phyloP scores from a whole-genome alignment of 2,329 filamentous ascomycete genomes.

The Botryosphaeria agaves region DNA sequence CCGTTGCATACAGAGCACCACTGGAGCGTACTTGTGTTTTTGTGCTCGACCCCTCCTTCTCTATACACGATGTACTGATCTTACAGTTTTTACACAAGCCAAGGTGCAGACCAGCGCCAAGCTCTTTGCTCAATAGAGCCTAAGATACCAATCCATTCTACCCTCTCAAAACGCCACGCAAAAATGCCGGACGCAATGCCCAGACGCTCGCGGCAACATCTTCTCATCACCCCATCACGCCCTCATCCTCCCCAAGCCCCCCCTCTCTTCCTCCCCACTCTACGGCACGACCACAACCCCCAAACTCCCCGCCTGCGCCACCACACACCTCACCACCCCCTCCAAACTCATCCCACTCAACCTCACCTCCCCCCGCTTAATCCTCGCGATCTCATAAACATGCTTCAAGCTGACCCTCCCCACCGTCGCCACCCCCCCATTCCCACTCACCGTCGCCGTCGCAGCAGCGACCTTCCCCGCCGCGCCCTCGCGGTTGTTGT shows the following conservation, averaged over 20 bases:
- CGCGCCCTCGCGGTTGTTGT: slow-evolving; percentile 17
- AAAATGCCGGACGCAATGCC: too few relatives aligned
- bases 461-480: slow-evolving; percentile 14
- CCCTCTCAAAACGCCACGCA: too few relatives aligned
- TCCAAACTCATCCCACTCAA: slow-evolving; percentile 61
- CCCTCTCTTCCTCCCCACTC: neutral
- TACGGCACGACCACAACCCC: slow-evolving; percentile 31
- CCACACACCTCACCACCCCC: slow-evolving; percentile 59
- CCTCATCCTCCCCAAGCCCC: neutral
- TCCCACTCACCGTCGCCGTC: slow-evolving; percentile 15
- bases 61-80: neutral
- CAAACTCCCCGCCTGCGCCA: slow-evolving; percentile 33
- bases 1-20: too few relatives aligned
- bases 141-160: neutral
- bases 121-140: neutral
- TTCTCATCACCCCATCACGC: neutral
- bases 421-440: slow-evolving; percentile 59
- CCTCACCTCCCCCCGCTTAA: slow-evolving; percentile 48
- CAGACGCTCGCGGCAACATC: too few relatives aligned
- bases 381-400: slow-evolving; percentile 92
- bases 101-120: neutral
- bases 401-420: slow-evolving; percentile 86
- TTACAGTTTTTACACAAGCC: neutral
- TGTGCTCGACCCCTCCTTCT: too few relatives aligned
- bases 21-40: too few relatives aligned